Conservation (phyloP, 768 basidiomycete genomes). For the Stropharia rugosoannulata region DNA sequence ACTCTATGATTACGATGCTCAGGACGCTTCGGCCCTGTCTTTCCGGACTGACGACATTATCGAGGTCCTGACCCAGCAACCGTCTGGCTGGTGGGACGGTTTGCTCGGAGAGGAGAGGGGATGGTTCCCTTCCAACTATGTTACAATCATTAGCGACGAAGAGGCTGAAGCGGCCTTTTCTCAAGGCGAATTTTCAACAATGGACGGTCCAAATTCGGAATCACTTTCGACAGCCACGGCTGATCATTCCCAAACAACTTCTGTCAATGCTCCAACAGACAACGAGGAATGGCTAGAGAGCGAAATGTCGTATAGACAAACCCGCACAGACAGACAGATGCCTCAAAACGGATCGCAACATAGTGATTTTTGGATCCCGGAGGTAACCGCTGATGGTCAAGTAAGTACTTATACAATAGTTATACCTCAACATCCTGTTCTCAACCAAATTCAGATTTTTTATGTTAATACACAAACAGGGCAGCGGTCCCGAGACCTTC, state of each 20-base stretch:
- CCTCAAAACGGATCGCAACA: slow-evolving; percentile 38
- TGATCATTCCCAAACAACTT: slow-evolving; percentile 50
- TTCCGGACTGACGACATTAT: slow-evolving; percentile 89
- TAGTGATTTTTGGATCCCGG: slow-evolving; percentile 91
- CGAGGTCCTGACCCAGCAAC: slow-evolving; percentile 87
- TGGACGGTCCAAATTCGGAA: slow-evolving; percentile 24
- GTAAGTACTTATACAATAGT: slow-evolving; percentile 41
- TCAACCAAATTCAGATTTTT: slow-evolving; percentile 66
- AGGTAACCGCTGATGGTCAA: slow-evolving; percentile 79
- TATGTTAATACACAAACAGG: slow-evolving; percentile 92
- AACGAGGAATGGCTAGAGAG: slow-evolving; percentile 60
- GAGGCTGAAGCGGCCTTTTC: slow-evolving; percentile 72
- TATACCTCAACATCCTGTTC: not conserved
- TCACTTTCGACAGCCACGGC: slow-evolving; percentile 31
- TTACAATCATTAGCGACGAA: slow-evolving; percentile 72
- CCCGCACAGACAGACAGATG: slow-evolving; percentile 11
- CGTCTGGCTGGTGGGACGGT: slow-evolving; percentile 99
- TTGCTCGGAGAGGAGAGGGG: slow-evolving; percentile 86
- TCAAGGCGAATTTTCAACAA: slow-evolving; percentile 44
- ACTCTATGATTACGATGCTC: slow-evolving; percentile 87
- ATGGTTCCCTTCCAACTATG: slow-evolving; percentile 98
- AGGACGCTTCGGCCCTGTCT: slow-evolving; percentile 85
- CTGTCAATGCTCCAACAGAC: slow-evolving; percentile 40
- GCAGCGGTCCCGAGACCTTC: slow-evolving; percentile 81
- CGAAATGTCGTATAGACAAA: slow-evolving; percentile 38